Evolutionary conservation across 106 monocot genomes (phyloP), one percentile per base, ranked within the genome.

Genomic region (Triglochin maritima): DNA sequence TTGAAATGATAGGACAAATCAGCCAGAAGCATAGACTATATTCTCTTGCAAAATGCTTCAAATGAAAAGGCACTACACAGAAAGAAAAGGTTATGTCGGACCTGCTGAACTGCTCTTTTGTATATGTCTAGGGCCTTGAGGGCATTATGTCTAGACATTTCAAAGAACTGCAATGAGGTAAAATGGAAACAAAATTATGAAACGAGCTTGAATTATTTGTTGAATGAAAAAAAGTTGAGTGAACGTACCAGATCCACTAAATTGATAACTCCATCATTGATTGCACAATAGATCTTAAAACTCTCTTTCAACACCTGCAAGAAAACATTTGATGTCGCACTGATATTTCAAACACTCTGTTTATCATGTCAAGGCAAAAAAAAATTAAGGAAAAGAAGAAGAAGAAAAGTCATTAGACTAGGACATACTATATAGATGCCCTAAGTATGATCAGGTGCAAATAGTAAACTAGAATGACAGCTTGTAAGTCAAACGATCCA

Each of bases 231-330:
- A 64, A 48, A 16, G 3, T 46, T 13, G 13, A 2, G 85, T 69
- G 83, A 6, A 56, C 43, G 6, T 69, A 98, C 96, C 96, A 86
- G 88, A 80, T 98, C 96, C 57, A 98, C 91, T 79, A 98, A 91
- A 69, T 88, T 98, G 72, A 98, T 98, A 72, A 91, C 88, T 63
- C 96, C 96, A 88, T 98, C 96, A 82, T 91, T 98, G 61, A 98
- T 91, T 65, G 96, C 88, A 81, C 91, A 68, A 45, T 75, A 98
- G 17, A 98, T 88, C 61, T 88, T 98, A 71, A 98, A 91, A 69
- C 96, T 98, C 75, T 98, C 96, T 71, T 98, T 91, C 48, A 91
- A 57, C n/a, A 98, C 88, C 96, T 98, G 90, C n/a, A 8, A 9
- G 57, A 15, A 12, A 29, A 29, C 29, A 29, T 29, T 29, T 29